Conservation (phyloP, 805 yeast genomes). For the Candida endomychidarum region DNA sequence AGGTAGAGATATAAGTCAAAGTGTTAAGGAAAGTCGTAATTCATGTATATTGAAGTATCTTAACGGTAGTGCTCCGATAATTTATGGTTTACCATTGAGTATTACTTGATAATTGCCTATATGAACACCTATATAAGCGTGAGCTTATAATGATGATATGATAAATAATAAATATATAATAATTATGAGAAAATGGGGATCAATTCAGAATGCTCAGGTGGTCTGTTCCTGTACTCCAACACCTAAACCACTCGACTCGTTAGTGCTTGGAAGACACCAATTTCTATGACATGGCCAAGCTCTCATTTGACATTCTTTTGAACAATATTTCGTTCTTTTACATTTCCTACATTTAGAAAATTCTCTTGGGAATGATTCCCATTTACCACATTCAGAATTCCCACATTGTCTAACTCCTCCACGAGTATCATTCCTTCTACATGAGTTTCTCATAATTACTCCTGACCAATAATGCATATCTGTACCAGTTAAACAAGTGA, state of each 20-base stretch:
- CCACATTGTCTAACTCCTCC: conserved; percentile 97
- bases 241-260: conserved; percentile 3
- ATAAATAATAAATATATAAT: no score
- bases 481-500: conserved; percentile 68
- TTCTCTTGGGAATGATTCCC: conserved; percentile 90
- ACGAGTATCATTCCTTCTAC: conserved; percentile 81
- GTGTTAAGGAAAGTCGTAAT: conserved; percentile 62
- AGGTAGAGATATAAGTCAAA: conserved; percentile 44
- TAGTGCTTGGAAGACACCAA: conserved; percentile 72
- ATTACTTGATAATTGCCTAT: no score
- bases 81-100: conserved; percentile 81
- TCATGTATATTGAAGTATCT: conserved; percentile 68
- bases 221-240: conserved; percentile 6
- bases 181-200: no score
- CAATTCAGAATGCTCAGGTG: no score
- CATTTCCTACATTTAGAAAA: conserved; percentile 95
- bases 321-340: conserved; percentile 92
- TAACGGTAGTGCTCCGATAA: conserved; percentile 91
- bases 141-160: no score
- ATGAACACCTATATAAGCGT: no score
- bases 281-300: conserved; percentile 94
- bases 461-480: conserved; percentile 97
- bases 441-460: conserved; percentile 94
- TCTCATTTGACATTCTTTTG: conserved; percentile 83
- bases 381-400: conserved; percentile 84